Evolutionary conservation across 352 stramenopile species (phyloP).

Genomic region (Peronosclerospora sorghi): DNA sequence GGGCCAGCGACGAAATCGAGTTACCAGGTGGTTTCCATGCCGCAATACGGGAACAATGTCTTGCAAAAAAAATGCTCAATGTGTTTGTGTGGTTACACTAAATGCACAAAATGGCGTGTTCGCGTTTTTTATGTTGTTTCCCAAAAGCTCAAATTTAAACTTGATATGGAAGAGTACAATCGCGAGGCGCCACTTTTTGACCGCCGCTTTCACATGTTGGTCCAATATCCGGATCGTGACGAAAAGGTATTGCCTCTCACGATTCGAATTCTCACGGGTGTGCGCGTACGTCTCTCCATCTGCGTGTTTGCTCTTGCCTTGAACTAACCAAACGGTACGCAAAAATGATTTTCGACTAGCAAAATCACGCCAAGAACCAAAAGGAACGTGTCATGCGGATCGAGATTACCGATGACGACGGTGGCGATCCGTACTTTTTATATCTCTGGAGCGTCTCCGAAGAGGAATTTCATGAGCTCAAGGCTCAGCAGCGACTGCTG

Average conservation of each 20-base stretch:
- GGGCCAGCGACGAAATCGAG: too few species aligned
- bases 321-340: not conserved
- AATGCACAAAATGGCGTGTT: too few species aligned
- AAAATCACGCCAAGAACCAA: conserved; percentile 66
- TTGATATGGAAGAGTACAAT: conserved; percentile 70
- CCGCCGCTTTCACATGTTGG: conserved; percentile 68
- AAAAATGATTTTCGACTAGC: conserved; percentile 11
- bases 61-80: too few species aligned
- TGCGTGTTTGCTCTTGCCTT: not conserved
- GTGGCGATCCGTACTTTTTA: conserved; percentile 86
- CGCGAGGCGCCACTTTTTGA: conserved; percentile 76
- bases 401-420: conserved; percentile 89
- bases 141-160: too few species aligned
- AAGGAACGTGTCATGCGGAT: conserved; percentile 87
- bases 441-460: conserved; percentile 90
- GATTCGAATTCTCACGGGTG: conserved; percentile 59
- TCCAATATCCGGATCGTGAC: conserved; percentile 71
- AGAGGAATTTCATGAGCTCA: conserved; percentile 91
- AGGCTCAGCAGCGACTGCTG: conserved; percentile 87
- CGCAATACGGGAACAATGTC: too few species aligned
- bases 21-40: too few species aligned
- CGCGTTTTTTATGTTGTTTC: too few species aligned
- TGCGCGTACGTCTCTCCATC: conserved; percentile 40
- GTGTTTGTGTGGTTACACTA: too few species aligned
- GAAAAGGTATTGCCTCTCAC: conserved; percentile 69